Evolutionary conservation across 78 protist species (phyloP).

Genomic region (Dictyostelium purpureum): DNA sequence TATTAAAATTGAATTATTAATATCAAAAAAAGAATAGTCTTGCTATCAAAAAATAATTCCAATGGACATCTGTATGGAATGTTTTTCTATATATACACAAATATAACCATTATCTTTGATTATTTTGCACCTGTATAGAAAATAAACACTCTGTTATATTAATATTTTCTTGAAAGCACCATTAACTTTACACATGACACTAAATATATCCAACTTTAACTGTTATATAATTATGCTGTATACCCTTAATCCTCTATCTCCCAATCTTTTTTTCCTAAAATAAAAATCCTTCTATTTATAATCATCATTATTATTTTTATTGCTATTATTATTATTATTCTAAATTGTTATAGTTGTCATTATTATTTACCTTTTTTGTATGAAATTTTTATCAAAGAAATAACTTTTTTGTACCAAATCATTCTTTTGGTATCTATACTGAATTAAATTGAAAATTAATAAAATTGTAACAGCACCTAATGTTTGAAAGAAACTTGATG

Average conservation of each 20-base stretch:
- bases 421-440: conserved; percentile 5
- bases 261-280: background rate
- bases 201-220: too few species aligned
- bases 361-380: conserved; percentile 16
- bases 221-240: too few species aligned
- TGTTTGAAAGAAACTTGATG: conserved; percentile 56
- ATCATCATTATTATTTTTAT: background rate
- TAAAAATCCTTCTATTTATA: background rate
- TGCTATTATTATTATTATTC: background rate
- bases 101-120: background rate
- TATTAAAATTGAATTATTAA: too few species aligned
- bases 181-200: background rate
- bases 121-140: background rate
- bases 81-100: background rate
- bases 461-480: conserved; percentile 19
- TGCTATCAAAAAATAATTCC: too few species aligned
- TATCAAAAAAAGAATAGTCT: too few species aligned
- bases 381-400: conserved; percentile 41
- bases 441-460: conserved; percentile 32
- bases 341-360: background rate
- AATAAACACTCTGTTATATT: background rate
- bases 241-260: background rate
- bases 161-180: background rate
- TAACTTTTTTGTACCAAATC: conserved; percentile 40
- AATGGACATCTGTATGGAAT: too few species aligned